These are phyloP conservation scores for Margaritispora aquatica DNA, from an alignment of 495 filamentous ascomycete genomes.

Conservation along the genomic window DNA sequence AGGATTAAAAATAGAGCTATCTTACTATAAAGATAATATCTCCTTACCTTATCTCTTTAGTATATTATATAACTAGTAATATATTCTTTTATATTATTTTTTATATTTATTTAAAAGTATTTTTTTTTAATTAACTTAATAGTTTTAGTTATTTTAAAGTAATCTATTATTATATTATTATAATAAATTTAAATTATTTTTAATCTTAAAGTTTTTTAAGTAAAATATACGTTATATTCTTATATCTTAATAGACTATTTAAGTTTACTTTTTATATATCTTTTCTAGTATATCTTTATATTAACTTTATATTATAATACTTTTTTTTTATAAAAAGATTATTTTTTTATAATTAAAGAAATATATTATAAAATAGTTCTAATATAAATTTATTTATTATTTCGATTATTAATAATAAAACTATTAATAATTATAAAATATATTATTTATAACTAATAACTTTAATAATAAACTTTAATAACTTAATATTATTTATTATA, in stretches of 20 bases:
- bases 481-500: not conserved
- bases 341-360: not conserved
- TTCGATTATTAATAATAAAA: not conserved
- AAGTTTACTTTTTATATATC: not conserved
- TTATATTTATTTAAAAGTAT: not conserved
- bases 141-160: not conserved
- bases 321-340: not conserved
- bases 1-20: not conserved
- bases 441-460: not conserved
- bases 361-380: not conserved
- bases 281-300: not conserved
- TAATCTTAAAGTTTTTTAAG: too few species aligned
- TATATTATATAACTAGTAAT: conserved; percentile 1
- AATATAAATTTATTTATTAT: not conserved
- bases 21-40: not conserved
- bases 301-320: conserved; percentile 4
- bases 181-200: not conserved
- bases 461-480: not conserved
- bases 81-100: not conserved
- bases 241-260: not conserved
- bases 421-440: not conserved
- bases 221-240: too few species aligned
- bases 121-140: not conserved
- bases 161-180: not conserved
- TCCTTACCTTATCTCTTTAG: not conserved